phyloP scores from a whole-genome alignment of 2,329 filamentous ascomycete genomes.

The Cladosporium sp. region DNA sequence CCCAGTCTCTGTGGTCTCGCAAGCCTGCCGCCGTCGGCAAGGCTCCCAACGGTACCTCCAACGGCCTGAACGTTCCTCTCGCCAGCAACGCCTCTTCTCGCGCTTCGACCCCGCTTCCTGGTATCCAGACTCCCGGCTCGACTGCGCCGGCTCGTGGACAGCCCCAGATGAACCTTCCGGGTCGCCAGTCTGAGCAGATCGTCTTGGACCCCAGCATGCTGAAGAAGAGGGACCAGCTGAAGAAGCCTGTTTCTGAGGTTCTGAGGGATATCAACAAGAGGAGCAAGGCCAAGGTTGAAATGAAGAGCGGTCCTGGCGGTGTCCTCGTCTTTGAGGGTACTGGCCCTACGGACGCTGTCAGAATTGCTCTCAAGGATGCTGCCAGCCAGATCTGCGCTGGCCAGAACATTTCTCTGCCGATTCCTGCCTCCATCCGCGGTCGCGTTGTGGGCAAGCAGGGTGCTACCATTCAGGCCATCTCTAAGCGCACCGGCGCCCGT shows the following conservation, averaged over 20 bases:
- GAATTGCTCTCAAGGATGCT: constrained; percentile 83
- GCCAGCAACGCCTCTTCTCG: constrained; percentile 47
- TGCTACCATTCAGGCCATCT: constrained; percentile 80
- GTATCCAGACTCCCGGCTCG: constrained; percentile 43
- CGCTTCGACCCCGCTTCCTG: constrained; percentile 58
- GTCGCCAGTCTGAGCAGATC: constrained; percentile 72
- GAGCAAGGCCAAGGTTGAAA: constrained; percentile 78
- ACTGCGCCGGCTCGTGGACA: constrained; percentile 41
- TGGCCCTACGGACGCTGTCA: constrained; percentile 75
- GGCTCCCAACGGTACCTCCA: constrained; percentile 35
- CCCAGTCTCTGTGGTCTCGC: constrained; percentile 73
- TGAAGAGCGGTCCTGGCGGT: constrained; percentile 66
- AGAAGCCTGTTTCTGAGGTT: constrained; percentile 77
- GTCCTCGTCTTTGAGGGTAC: constrained; percentile 76
- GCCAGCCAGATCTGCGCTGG: constrained; percentile 81
- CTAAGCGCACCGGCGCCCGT: constrained; percentile 80
- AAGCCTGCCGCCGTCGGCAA: constrained; percentile 47
- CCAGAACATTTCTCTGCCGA: constrained; percentile 66
- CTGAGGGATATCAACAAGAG: constrained; percentile 88
- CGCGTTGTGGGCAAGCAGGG: constrained; percentile 93
- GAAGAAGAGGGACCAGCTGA: constrained; percentile 68
- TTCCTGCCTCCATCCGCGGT: constrained; percentile 76
- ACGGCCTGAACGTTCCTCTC: constrained; percentile 31
- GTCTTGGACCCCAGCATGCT: constrained; percentile 70
- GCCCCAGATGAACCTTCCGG: constrained; percentile 65